A percentile compares a stretch with the other conserved stretches of the same genome.
phyloP scores from a whole-genome alignment of 495 filamentous ascomycete genomes.

The Penicillium malachiteum region DNA sequence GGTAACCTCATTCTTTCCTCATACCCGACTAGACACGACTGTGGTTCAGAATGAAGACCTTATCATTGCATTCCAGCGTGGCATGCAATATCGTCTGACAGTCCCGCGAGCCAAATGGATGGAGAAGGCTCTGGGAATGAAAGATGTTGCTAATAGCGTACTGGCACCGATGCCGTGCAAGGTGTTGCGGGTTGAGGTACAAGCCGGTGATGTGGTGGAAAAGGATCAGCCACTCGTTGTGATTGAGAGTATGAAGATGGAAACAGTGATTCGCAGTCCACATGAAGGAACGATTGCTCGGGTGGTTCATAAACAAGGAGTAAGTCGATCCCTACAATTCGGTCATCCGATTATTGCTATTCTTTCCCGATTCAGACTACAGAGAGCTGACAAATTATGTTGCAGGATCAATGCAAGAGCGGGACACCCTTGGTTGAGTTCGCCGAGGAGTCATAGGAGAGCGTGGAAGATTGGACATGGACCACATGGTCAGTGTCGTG shows the following conservation, averaged over 20 bases:
- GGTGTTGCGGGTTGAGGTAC: conserved; percentile 78
- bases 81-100: conserved; percentile 69
- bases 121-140: conserved; percentile 80
- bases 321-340: conserved; percentile 48
- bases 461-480: too few species aligned
- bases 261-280: conserved; percentile 91
- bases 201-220: conserved; percentile 74
- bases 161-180: conserved; percentile 95
- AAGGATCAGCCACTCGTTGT: conserved; percentile 90
- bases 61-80: conserved; percentile 79
- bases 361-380: too few species aligned
- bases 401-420: too few species aligned
- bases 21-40: conserved; percentile 77
- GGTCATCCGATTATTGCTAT: too few species aligned
- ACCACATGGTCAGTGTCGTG: too few species aligned
- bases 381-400: too few species aligned
- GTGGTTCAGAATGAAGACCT: conserved; percentile 68
- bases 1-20: conserved; percentile 64
- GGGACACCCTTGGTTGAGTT: too few species aligned
- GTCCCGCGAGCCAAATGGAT: conserved; percentile 73
- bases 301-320: conserved; percentile 82
- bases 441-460: too few species aligned
- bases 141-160: conserved; percentile 79
- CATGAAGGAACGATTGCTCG: conserved; percentile 75
- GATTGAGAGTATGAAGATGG: conserved; percentile 99